These are phyloP conservation scores for Pseudogymnoascus sp. DNA, from an alignment of 2,329 filamentous ascomycete genomes.

Conservation along the genomic window DNA sequence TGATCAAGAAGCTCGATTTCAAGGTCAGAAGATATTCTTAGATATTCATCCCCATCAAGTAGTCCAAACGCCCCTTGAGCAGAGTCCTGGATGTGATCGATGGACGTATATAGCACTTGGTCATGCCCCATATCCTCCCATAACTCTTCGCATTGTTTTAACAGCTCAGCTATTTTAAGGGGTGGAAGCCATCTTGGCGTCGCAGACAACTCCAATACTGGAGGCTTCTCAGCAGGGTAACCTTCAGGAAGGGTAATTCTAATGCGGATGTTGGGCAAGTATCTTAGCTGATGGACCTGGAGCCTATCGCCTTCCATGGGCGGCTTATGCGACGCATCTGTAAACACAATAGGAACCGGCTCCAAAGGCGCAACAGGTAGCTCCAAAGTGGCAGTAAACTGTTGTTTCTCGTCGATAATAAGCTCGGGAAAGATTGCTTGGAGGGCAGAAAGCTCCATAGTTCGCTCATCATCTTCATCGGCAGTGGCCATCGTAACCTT, in stretches of 20 bases:
- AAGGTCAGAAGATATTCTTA: constrained; percentile 47
- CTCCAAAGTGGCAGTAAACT: constrained; percentile 44
- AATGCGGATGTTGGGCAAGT: constrained; percentile 51
- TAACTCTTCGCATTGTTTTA: constrained; percentile 42
- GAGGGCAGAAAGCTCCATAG: constrained; percentile 52
- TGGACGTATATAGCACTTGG: constrained; percentile 53
- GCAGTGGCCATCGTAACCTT: constrained; percentile 25
- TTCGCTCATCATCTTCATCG: constrained; percentile 56
- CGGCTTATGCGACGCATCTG: background rate
- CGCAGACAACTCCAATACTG: constrained; percentile 44
- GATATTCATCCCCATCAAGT: constrained; percentile 38
- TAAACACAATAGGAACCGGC: constrained; percentile 36
- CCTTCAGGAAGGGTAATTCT: constrained; percentile 46
- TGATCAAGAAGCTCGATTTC: constrained; percentile 71
- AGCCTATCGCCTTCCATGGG: constrained; percentile 35
- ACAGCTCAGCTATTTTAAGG: constrained; percentile 41
- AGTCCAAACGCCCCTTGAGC: constrained; percentile 55
- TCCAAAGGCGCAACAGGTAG: constrained; percentile 48
- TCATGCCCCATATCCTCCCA: constrained; percentile 57
- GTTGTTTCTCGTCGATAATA: constrained; percentile 34
- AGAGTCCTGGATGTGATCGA: constrained; percentile 54
- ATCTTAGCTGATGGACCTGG: constrained; percentile 25
- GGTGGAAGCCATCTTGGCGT: constrained; percentile 49
- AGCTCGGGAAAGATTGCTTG: constrained; percentile 63
- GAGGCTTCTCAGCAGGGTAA: constrained; percentile 49